Conservation (phyloP, 2,329 filamentous ascomycete genomes). For the Orbilia javanica region DNA sequence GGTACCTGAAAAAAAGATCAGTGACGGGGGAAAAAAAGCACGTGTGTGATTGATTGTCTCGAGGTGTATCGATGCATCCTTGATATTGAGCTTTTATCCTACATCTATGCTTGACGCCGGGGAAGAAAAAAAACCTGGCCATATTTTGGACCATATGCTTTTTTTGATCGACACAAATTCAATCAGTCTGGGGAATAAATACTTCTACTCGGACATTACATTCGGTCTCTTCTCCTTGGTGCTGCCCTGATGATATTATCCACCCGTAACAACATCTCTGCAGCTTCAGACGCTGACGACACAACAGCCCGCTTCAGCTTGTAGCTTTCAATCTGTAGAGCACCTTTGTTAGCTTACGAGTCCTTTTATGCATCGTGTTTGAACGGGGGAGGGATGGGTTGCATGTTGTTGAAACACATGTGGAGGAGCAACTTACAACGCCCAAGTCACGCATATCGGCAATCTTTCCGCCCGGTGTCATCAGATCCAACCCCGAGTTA, state of each 20-base stretch:
- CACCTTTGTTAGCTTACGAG: neutral
- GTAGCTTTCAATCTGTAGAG: constrained; percentile 83
- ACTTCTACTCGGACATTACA: constrained; percentile 35
- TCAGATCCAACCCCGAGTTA: constrained; percentile 88
- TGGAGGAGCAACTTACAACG: constrained; percentile 68
- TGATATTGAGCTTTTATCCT: constrained; percentile 47
- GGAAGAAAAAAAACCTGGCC: constrained; percentile 27
- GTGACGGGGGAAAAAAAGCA: neutral
- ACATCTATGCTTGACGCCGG: constrained; percentile 53
- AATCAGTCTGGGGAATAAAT: constrained; percentile 4
- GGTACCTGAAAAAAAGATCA: constrained; percentile 6
- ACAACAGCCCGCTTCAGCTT: constrained; percentile 99
- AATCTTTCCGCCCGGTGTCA: constrained; percentile 90
- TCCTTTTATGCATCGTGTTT: neutral
- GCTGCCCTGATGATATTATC: constrained; percentile 98
- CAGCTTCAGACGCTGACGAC: constrained; percentile 93
- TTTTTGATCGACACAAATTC: constrained; percentile 35
- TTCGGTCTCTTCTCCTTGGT: constrained; percentile 75
- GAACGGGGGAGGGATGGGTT: neutral
- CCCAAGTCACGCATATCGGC: constrained; percentile 95
- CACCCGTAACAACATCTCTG: constrained; percentile 93
- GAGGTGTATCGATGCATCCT: constrained; percentile 19
- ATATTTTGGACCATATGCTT: constrained; percentile 37
- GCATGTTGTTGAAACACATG: neutral
- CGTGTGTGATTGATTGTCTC: neutral